Evolutionary conservation across 805 yeast species (phyloP).

Genomic region (Clavispora vitiphila): DNA sequence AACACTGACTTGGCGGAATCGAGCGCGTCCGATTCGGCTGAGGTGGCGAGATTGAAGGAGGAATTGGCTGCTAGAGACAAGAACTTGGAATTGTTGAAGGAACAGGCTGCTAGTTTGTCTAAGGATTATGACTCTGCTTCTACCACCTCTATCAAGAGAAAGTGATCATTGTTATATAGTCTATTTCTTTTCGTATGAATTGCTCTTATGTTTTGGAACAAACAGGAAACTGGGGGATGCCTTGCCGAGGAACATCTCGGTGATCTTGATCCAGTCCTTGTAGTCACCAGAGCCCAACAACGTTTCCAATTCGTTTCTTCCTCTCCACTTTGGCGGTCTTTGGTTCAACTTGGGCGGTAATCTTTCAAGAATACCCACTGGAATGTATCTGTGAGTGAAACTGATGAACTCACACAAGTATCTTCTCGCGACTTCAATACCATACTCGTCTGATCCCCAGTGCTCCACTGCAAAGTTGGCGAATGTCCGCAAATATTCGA

Average conservation of each 20-base stretch:
- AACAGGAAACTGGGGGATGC: conserved; percentile 71
- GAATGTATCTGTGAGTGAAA: conserved; percentile 90
- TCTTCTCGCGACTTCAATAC: conserved; percentile 81
- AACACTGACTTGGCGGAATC: conserved; percentile 17
- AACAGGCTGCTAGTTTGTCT: conserved; percentile 63
- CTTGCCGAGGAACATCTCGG: conserved; percentile 93
- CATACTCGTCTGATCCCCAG: conserved; percentile 98
- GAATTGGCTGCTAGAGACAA: conserved; percentile 51
- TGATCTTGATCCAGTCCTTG: conserved; percentile 91
- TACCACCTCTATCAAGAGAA: conserved; percentile 1
- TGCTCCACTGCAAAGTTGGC: conserved; percentile 83
- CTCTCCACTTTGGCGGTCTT: conserved; percentile 90
- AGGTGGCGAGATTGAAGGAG: conserved; percentile 43
- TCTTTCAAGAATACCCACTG: conserved; percentile 86
- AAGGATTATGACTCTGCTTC: conserved; percentile 54
- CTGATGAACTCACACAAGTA: conserved; percentile 92
- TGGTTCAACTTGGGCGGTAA: conserved; percentile 87
- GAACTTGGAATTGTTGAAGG: conserved; percentile 63
- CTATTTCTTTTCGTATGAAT: conserved; percentile 43
- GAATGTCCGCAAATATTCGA: conserved; percentile 65
- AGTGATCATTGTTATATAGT: not conserved
- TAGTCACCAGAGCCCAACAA: conserved; percentile 79
- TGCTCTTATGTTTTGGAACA: conserved; percentile 93
- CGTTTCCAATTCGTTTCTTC: conserved; percentile 90
- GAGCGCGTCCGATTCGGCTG: conserved; percentile 19